Evolutionary conservation across 2,329 filamentous ascomycete genomes (phyloP).

Genomic region (Podosphaera aphanis): DNA sequence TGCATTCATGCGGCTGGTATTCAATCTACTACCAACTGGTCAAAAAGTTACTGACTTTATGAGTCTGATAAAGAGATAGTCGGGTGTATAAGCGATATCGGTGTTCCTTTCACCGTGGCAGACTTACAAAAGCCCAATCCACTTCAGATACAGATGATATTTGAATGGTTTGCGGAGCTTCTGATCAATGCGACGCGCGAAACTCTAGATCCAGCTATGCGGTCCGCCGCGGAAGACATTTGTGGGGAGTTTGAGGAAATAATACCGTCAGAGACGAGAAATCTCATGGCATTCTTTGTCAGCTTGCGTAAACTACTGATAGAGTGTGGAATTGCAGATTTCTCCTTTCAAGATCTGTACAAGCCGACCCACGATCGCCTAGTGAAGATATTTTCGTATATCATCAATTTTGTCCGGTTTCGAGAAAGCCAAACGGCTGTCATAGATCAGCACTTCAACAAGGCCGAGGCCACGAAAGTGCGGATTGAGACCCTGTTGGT

Average conservation of each 20-base stretch:
- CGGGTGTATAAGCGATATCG: constrained; percentile 91
- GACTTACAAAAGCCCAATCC: constrained; percentile 89
- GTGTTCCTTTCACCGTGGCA: constrained; percentile 63
- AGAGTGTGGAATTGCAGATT: constrained; percentile 82
- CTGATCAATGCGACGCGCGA: constrained; percentile 85
- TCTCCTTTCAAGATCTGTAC: constrained; percentile 79
- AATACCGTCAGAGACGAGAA: constrained; percentile 65
- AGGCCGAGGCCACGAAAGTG: constrained; percentile 61
- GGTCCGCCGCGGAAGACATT: constrained; percentile 68
- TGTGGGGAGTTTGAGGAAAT: constrained; percentile 68
- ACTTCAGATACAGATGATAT: constrained; percentile 85
- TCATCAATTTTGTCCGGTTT: constrained; percentile 97
- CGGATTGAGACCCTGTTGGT: constrained; percentile 68
- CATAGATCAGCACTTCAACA: constrained; percentile 88
- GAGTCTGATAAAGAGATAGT: constrained; percentile 57
- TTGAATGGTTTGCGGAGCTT: constrained; percentile 91
- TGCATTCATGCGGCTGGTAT: constrained; percentile 31
- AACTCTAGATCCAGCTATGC: constrained; percentile 85
- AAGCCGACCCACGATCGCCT: constrained; percentile 75
- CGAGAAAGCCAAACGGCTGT: constrained; percentile 74
- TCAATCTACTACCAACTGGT: constrained; percentile 5
- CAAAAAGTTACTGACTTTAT: constrained; percentile 5
- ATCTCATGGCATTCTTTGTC: constrained; percentile 88
- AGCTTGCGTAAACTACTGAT: constrained; percentile 56
- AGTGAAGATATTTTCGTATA: constrained; percentile 86